These are phyloP conservation scores for Eucalyptus marginata DNA, from an alignment of 345 rosid species.

Conservation along the genomic window DNA sequence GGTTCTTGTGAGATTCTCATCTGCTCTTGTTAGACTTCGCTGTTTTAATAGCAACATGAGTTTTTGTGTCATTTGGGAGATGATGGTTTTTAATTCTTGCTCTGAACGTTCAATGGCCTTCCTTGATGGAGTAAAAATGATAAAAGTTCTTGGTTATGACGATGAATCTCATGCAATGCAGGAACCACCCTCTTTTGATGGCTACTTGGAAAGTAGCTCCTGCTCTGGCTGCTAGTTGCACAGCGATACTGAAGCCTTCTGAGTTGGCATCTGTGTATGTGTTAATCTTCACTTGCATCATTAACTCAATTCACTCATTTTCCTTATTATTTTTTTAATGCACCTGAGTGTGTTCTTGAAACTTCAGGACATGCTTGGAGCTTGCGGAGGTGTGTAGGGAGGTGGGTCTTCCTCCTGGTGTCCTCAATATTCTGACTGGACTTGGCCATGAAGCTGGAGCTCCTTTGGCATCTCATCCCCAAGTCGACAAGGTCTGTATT, in stretches of 20 bases:
- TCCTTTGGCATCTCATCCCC: constrained; percentile 85
- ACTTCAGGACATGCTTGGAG: constrained; percentile 92
- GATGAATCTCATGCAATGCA: constrained; percentile 11
- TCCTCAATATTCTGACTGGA: constrained; percentile 76
- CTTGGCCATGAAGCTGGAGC: constrained; percentile 97
- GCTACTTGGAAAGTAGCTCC: constrained; percentile 95
- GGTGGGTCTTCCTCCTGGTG: constrained; percentile 94
- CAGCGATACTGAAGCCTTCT: constrained; percentile 88
- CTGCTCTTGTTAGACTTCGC: not conserved
- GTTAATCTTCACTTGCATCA: not conserved
- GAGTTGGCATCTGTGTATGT: constrained; percentile 79
- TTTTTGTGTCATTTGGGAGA: not conserved
- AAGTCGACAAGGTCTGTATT: constrained; percentile 71
- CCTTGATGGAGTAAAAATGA: not conserved
- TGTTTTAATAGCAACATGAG: not conserved
- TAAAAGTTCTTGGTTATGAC: not conserved
- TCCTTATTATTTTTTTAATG: not conserved
- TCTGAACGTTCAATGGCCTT: not conserved
- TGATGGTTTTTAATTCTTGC: not conserved
- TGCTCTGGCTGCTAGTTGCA: constrained; percentile 28
- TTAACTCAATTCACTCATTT: not conserved
- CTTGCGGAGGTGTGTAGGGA: constrained; percentile 84
- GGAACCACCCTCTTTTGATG: constrained; percentile 94
- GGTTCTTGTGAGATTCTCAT: not conserved
- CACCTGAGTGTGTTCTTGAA: not conserved